Percentiles rank a stretch among this genome's conserved stretches.
phyloP scores from a whole-genome alignment of 78 protist species.

The Dictyostelium firmibasis region DNA sequence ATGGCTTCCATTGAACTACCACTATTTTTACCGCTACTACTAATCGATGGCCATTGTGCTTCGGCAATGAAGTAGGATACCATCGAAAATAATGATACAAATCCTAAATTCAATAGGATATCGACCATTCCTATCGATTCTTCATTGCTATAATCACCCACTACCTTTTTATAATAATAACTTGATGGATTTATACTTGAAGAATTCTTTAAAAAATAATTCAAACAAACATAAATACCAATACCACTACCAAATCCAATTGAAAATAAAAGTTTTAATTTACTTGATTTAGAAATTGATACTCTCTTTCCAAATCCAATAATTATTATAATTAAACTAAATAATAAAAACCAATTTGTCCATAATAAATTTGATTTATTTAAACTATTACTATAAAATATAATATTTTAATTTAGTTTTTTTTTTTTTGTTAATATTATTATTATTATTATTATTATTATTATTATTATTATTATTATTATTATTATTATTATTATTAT shows the following conservation, averaged over 20 bases:
- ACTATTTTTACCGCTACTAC: neutral
- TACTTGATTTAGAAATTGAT: slow-evolving; percentile 17
- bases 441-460: neutral
- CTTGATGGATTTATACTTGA: neutral
- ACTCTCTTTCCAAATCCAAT: neutral
- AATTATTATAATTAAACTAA: neutral
- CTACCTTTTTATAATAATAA: neutral
- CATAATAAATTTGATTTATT: slow-evolving; percentile 5
- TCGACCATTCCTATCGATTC: neutral
- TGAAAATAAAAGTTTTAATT: slow-evolving; percentile 1
- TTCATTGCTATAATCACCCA: neutral
- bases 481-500: too few species aligned
- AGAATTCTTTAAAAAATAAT: neutral
- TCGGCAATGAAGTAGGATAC: neutral
- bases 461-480: neutral
- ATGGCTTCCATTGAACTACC: neutral
- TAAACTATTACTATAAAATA: neutral
- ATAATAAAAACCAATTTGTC: slow-evolving; percentile 36
- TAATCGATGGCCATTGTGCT: slow-evolving; percentile 32
- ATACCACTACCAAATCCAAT: slow-evolving; percentile 12
- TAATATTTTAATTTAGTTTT: neutral
- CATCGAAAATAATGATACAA: neutral
- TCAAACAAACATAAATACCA: slow-evolving; percentile 22
- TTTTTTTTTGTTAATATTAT: neutral
- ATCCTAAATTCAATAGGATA: neutral